phyloP scores from a whole-genome alignment of 805 yeast genomes.

The Alloascoidea africana region DNA sequence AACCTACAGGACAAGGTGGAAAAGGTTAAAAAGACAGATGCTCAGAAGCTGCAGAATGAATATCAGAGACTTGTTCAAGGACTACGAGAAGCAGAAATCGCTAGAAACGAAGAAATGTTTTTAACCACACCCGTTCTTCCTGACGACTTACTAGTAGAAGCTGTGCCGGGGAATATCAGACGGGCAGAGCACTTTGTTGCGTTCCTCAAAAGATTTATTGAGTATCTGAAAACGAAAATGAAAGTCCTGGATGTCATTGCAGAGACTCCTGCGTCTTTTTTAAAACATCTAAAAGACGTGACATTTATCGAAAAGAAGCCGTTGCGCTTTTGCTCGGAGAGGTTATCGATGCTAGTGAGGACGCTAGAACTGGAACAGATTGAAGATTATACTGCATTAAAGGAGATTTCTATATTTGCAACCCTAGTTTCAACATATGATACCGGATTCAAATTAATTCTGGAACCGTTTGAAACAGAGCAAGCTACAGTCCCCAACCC shows the following conservation, averaged over 20 bases:
- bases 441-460: constrained; percentile 75
- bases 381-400: constrained; percentile 84
- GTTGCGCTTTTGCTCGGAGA: constrained; percentile 77
- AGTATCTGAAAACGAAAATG: constrained; percentile 92
- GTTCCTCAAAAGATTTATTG: constrained; percentile 82
- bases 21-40: constrained; percentile 69
- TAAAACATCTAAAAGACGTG: constrained; percentile 84
- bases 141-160: constrained; percentile 74
- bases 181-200: constrained; percentile 96
- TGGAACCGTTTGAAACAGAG: constrained; percentile 92
- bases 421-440: constrained; percentile 93
- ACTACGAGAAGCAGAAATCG: constrained; percentile 63
- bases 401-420: constrained; percentile 94
- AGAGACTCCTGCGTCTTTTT: constrained; percentile 90
- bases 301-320: constrained; percentile 93
- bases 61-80: constrained; percentile 88
- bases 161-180: constrained; percentile 93
- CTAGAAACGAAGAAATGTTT: constrained; percentile 45
- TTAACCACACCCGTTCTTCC: constrained; percentile 84
- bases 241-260: constrained; percentile 93
- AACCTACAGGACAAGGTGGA: constrained; percentile 70
- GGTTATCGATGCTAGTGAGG: constrained; percentile 75
- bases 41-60: constrained; percentile 75
- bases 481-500: constrained; percentile 97
- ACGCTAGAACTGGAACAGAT: constrained; percentile 79